Conservation (phyloP, 306 rosid genomes). For the Morella rubra region DNA sequence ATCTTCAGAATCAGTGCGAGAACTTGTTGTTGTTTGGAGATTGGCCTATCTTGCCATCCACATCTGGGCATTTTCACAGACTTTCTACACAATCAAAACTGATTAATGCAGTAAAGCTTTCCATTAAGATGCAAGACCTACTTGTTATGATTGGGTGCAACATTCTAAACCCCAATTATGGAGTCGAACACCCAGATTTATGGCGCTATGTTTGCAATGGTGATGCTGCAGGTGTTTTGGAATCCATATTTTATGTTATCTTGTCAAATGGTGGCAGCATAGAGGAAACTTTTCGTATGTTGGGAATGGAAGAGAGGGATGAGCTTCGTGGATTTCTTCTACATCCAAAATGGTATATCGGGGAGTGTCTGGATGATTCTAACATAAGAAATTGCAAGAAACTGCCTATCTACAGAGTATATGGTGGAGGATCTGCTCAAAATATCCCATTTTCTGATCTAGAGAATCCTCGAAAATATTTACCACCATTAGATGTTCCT, state of each 20-base stretch:
- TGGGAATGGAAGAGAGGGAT: constrained; percentile 66
- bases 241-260: constrained; percentile 56
- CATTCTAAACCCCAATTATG: constrained; percentile 59
- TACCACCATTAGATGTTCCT: constrained; percentile 73
- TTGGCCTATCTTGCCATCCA: constrained; percentile 95
- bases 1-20: constrained; percentile 57
- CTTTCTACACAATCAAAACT: constrained; percentile 66
- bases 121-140: constrained; percentile 50
- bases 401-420: constrained; percentile 76
- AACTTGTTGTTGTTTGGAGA: constrained; percentile 64
- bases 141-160: constrained; percentile 78
- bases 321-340: constrained; percentile 81
- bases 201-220: constrained; percentile 64
- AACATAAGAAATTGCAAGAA: constrained; percentile 59
- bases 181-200: constrained; percentile 69
- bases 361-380: constrained; percentile 56
- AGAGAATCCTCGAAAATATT: constrained; percentile 72
- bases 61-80: constrained; percentile 69
- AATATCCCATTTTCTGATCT: constrained; percentile 65
- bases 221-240: constrained; percentile 68
- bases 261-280: constrained; percentile 43
- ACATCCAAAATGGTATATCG: constrained; percentile 89
- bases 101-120: constrained; percentile 62
- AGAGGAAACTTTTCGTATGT: constrained; percentile 48
- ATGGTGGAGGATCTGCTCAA: constrained; percentile 50